Percentiles rank a stretch among this genome's conserved stretches.
phyloP scores from a whole-genome alignment of 805 yeast species.

The Priceomyces castillae region DNA sequence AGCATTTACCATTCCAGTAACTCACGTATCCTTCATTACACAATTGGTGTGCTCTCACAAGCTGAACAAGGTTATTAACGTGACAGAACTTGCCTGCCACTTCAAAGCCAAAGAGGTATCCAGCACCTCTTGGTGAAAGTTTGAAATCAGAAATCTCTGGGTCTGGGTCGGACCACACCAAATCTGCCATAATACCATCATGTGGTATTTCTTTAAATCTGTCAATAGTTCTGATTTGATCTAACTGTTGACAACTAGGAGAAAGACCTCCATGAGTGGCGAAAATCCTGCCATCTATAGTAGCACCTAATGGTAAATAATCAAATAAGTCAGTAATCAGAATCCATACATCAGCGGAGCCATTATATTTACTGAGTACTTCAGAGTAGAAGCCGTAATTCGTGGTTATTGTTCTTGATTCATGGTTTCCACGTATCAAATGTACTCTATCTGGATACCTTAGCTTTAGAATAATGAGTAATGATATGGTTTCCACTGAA shows the following conservation, averaged over 20 bases:
- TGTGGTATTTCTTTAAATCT: slow-evolving; percentile 95
- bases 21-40: slow-evolving; percentile 96
- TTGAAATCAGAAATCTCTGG: slow-evolving; percentile 76
- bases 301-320: slow-evolving; percentile 81
- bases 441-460: slow-evolving; percentile 84
- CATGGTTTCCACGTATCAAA: slow-evolving; percentile 92
- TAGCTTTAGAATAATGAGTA: slow-evolving; percentile 77
- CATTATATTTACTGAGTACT: slow-evolving; percentile 85
- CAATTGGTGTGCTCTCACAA: slow-evolving; percentile 91
- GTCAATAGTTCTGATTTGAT: slow-evolving; percentile 87
- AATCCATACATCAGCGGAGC: slow-evolving; percentile 71
- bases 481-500: slow-evolving; percentile 86
- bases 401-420: slow-evolving; percentile 93
- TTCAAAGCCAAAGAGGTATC: slow-evolving; percentile 90
- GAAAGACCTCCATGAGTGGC: slow-evolving; percentile 97
- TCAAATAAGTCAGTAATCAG: slow-evolving; percentile 92
- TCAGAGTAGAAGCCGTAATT: slow-evolving; percentile 97
- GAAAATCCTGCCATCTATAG: slow-evolving; percentile 84
- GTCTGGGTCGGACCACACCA: slow-evolving; percentile 99
- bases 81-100: slow-evolving; percentile 84
- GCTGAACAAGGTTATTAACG: slow-evolving; percentile 73
- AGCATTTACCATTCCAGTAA: slow-evolving; percentile 83
- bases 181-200: slow-evolving; percentile 99
- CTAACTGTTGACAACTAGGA: slow-evolving; percentile 91
- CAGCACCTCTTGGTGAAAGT: slow-evolving; percentile 94